Base-by-base conservation (phyloP, 1,284 basidiomycete genomes). In the Irpex rosettiformis region DNA sequence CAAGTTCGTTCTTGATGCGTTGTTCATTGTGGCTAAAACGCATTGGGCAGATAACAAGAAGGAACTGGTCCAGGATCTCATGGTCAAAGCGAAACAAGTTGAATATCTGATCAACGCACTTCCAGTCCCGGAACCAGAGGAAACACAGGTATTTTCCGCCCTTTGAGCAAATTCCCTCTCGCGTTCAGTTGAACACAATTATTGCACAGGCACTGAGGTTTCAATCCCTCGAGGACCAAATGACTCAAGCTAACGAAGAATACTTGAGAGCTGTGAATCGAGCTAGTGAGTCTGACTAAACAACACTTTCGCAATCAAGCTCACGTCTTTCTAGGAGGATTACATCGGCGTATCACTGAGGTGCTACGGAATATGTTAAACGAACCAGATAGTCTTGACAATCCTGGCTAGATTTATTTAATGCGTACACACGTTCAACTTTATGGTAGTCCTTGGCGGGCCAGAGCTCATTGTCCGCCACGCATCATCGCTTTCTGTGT, bases 11-110 rank as follows among this genome's bases (percentile, higher is more conserved):
- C 5, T 16, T 21, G 4, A 47, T 24, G 10, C 43, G 16, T 53
- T 21, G 16, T 33, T 48, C 21, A 24, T 21, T 49, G 25, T 22
- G n/a, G 37, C 47, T 52, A 13, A 47, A 47, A n/a, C 13, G 37
- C 22, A 51, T 51, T 16, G 37, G 13, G 42, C 65, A 93, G 91
- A 83, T 6, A 93, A 91, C 73, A 84, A 88, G 70, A 86, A 82
- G 62, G 90, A 93, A 70, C 83, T 94, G 16, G 88, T 92, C 3
- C 77, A 80, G 18, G 91, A 94, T 66, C 76, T 94, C 43, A 80
- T 93, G 47, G 79, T 85, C 30, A 93, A 94, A 67, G 90, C 91
- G 16, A 93, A 93, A 67, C 91, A 94, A 69, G 81, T 94, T 48
- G 88, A 94, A 65, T 86, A 83, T 64, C 79, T 94, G 52, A 90